Evolutionary conservation across 768 basidiomycete species (phyloP).

Genomic region (Suillus paluster): DNA sequence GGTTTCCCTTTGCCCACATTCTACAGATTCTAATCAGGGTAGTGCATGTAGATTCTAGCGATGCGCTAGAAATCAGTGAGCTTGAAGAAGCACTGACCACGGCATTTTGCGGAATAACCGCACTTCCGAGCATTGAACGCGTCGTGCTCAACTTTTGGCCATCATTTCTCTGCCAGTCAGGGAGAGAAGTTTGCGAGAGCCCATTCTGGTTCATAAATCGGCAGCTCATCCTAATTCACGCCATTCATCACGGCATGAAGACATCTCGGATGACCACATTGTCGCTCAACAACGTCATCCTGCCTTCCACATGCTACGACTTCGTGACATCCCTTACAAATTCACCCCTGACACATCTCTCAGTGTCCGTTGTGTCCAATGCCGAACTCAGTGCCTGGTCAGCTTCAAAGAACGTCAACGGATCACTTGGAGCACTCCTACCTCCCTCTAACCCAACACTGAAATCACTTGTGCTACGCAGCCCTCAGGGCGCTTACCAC

Average conservation of each 20-base stretch:
- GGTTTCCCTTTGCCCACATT: not conserved
- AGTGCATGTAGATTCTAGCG: constrained; percentile 19
- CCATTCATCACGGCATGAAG: constrained; percentile 27
- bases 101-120: constrained; percentile 24
- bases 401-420: constrained; percentile 32
- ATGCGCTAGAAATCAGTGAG: constrained; percentile 34
- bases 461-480: constrained; percentile 29
- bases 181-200: constrained; percentile 26
- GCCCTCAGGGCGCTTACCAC: constrained; percentile 36
- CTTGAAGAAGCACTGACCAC: constrained; percentile 35
- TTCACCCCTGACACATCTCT: constrained; percentile 33
- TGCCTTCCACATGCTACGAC: constrained; percentile 28
- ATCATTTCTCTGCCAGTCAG: constrained; percentile 27
- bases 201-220: constrained; percentile 38
- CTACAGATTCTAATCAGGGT: not conserved
- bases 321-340: constrained; percentile 29
- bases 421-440: constrained; percentile 28
- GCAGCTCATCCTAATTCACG: constrained; percentile 29
- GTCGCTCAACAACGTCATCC: constrained; percentile 29
- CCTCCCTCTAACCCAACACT: constrained; percentile 25
- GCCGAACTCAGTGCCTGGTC: constrained; percentile 33
- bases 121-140: constrained; percentile 24
- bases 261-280: constrained; percentile 25
- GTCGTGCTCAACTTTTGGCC: constrained; percentile 38
- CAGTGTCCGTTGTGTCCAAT: constrained; percentile 34